Percentiles rank a stretch among this genome's conserved stretches.
Evolutionary conservation across 805 yeast species (phyloP).

Genomic region (Sungouiozyma intestinalis): DNA sequence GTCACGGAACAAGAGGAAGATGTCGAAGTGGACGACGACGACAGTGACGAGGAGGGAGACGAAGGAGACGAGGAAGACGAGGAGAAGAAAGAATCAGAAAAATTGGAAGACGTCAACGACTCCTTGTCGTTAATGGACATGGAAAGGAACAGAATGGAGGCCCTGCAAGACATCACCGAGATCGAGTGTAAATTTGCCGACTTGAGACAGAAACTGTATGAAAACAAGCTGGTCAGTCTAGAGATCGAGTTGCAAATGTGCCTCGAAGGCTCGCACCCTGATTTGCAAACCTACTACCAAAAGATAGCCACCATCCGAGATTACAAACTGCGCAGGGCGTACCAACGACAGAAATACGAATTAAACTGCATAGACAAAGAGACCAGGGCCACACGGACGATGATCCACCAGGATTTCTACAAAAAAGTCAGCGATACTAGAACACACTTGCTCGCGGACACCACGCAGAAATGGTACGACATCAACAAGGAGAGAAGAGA

Average conservation of each 20-base stretch:
- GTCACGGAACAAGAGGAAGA: slow-evolving; percentile 10
- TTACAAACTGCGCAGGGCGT: slow-evolving; percentile 46
- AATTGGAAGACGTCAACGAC: slow-evolving; percentile 4
- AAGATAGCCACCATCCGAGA: slow-evolving; percentile 68
- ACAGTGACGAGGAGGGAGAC: slow-evolving; percentile 7
- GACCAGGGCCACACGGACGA: slow-evolving; percentile 67
- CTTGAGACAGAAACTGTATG: slow-evolving; percentile 73
- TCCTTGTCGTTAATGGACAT: slow-evolving; percentile 9
- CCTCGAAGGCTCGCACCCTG: slow-evolving; percentile 85
- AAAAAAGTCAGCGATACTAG: slow-evolving; percentile 60
- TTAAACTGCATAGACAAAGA: slow-evolving; percentile 69
- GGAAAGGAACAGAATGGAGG: slow-evolving; percentile 21
- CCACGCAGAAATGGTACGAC: slow-evolving; percentile 85
- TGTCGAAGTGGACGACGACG: slow-evolving; percentile 6
- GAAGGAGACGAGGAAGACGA: slow-evolving; percentile 5
- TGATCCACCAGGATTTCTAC: slow-evolving; percentile 73
- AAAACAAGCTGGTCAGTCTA: slow-evolving; percentile 65
- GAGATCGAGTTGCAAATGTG: slow-evolving; percentile 83
- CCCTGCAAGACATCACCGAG: slow-evolving; percentile 53
- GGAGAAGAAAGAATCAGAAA: slow-evolving; percentile 5
- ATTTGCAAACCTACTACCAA: slow-evolving; percentile 58
- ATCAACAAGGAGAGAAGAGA: slow-evolving; percentile 80
- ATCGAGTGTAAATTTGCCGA: slow-evolving; percentile 83
- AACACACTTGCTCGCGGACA: slow-evolving; percentile 50
- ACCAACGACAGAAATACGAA: slow-evolving; percentile 48